Conservation (phyloP, 306 rosid species). For the Macrotyloma uniflorum region DNA sequence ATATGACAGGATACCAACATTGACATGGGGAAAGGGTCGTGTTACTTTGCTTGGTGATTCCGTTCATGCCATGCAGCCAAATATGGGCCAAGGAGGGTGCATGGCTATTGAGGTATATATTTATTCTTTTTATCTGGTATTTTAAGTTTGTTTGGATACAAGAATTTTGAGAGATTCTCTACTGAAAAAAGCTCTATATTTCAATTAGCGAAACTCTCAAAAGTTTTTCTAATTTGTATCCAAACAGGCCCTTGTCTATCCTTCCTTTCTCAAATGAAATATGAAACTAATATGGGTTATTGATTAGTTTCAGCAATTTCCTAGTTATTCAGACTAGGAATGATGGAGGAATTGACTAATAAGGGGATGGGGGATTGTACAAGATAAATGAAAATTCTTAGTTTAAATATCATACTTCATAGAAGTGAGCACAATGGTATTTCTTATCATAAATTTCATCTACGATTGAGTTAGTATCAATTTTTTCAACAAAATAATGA, state of each 20-base stretch:
- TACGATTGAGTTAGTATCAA: not conserved
- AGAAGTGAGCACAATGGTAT: not conserved
- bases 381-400: not conserved
- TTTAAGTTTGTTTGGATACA: not conserved
- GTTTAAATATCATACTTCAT: not conserved
- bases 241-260: not conserved
- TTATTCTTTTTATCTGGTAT: not conserved
- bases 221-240: no score
- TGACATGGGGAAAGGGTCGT: constrained; percentile 79
- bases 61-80: constrained; percentile 90
- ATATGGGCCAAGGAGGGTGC: constrained; percentile 89
- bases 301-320: not conserved
- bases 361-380: not conserved
- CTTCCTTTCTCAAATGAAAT: not conserved
- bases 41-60: constrained; percentile 88
- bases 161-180: no score
- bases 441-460: not conserved
- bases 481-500: not conserved
- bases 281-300: constrained; percentile 5
- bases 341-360: not conserved
- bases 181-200: no score
- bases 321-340: not conserved
- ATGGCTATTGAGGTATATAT: constrained; percentile 82
- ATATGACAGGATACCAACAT: constrained; percentile 66
- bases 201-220: no score